Base-by-base conservation (phyloP, 306 rosid species). In the Sicyos baderoa region DNA sequence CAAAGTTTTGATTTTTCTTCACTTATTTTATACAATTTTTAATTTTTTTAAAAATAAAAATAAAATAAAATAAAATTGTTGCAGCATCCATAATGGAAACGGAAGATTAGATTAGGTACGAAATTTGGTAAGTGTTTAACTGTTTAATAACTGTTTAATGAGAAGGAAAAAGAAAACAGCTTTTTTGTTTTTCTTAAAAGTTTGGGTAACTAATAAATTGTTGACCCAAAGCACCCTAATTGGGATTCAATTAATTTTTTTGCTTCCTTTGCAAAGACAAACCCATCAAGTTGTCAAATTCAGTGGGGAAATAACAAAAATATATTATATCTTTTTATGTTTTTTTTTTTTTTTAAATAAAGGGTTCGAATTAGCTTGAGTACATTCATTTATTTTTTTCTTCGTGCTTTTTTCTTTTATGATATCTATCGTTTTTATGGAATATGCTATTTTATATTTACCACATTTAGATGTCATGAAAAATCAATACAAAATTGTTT, bases 181-280 rank as follows among this genome's bases (percentile, higher is more conserved):
- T 10, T 70, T 19, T 56, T 70, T 35, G 9, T 53, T 29, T 29
- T 29, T 29, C 64, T 52, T 70, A 42, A 42, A 70, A 66, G 19
- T 53, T 71, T 71, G 74, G 64, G 75, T 59, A 45, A 72, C 48
- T 29, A 29, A 29, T 29, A 29, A 72, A 57, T 71, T 27, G 42
- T 72, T 72, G 68, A 72, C 52, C 42, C 16, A 47, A 72, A 57
- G 68, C 42, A 40, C 16, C 45, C 8, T 40, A 40, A 40, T 40
- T 1, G 42, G 45, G 45, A 40, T 6, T 40, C 45, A 40, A 40
- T 40, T 7, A 40, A 7, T 7, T 7, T 7, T 7, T 40, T 40
- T 40, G 25, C 44, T 55, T 47, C 71, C 71, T 66, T 22, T n/a
- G 37, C 65, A 1, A 56, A 56, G 53, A 55, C 75, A 71, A 45